Conservation (phyloP, 2,329 filamentous ascomycete genomes). For the Fusarium buxicola region DNA sequence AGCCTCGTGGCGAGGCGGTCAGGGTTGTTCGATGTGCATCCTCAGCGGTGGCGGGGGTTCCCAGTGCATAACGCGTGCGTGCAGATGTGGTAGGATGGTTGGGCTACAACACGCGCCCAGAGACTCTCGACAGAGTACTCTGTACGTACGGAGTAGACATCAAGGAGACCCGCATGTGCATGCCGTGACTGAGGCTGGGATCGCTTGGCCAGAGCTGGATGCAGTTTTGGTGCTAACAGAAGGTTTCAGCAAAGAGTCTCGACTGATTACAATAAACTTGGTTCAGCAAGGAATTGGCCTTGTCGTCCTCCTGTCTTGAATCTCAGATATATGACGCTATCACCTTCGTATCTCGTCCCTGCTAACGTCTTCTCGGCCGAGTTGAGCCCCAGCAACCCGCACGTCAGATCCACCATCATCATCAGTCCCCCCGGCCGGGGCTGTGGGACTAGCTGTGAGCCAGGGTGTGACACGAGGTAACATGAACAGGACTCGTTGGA, state of each 20-base stretch:
- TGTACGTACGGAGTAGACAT: slow-evolving; percentile 8
- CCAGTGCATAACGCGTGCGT: slow-evolving; percentile 13
- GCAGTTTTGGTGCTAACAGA: no score
- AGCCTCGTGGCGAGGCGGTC: slow-evolving; percentile 14
- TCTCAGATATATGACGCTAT: neutral
- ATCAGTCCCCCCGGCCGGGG: slow-evolving; percentile 8
- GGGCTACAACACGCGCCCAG: slow-evolving; percentile 18
- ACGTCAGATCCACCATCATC: slow-evolving; percentile 6
- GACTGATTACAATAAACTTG: no score
- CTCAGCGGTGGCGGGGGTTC: neutral
- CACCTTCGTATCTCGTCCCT: slow-evolving; percentile 7
- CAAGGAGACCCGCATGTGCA: slow-evolving; percentile 33
- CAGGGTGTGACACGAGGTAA: slow-evolving; percentile 23
- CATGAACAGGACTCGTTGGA: slow-evolving; percentile 28
- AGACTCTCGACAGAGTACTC: slow-evolving; percentile 7
- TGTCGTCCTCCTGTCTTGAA: neutral
- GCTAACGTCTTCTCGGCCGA: slow-evolving; percentile 17
- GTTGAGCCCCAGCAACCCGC: slow-evolving; percentile 7
- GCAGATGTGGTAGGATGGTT: slow-evolving; percentile 23
- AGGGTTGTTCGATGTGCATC: slow-evolving; percentile 7
- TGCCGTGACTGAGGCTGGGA: slow-evolving; percentile 25
- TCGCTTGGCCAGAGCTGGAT: slow-evolving; percentile 21
- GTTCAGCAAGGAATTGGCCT: neutral
- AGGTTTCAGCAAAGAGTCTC: no score
- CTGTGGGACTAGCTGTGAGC: slow-evolving; percentile 8